Conservation (phyloP, 2,329 filamentous ascomycete species). For the Plenodomus lindquistii region DNA sequence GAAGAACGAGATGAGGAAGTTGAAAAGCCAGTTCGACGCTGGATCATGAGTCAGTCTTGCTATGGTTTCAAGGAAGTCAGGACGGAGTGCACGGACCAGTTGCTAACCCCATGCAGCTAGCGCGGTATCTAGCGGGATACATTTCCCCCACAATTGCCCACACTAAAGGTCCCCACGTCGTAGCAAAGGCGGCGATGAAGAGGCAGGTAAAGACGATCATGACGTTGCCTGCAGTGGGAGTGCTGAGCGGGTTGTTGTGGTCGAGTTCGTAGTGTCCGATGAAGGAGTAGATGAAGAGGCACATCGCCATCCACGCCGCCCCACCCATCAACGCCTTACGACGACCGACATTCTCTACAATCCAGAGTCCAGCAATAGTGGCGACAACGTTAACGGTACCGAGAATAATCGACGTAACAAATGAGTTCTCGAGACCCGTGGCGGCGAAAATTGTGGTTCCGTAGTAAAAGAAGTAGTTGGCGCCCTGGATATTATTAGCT, state of each 20-base stretch:
- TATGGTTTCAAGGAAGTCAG: too few species aligned
- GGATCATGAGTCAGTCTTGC: neutral
- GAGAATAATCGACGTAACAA: slow-evolving; percentile 54
- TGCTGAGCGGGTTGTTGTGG: slow-evolving; percentile 36
- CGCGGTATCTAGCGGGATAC: slow-evolving; percentile 63
- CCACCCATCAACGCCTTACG: slow-evolving; percentile 52
- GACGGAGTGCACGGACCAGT: neutral
- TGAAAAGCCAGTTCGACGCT: slow-evolving; percentile 52
- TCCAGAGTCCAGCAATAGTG: slow-evolving; percentile 51
- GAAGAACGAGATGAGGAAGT: slow-evolving; percentile 65
- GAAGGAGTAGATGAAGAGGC: slow-evolving; percentile 60
- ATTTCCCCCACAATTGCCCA: slow-evolving; percentile 72
- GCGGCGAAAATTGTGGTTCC: slow-evolving; percentile 52
- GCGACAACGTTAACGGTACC: slow-evolving; percentile 55
- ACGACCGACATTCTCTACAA: slow-evolving; percentile 54
- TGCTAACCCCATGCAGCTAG: slow-evolving; percentile 50
- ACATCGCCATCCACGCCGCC: slow-evolving; percentile 56
- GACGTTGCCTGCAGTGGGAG: slow-evolving; percentile 56
- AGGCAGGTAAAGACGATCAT: slow-evolving; percentile 72
- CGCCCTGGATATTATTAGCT: neutral
- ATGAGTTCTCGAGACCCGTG: slow-evolving; percentile 49
- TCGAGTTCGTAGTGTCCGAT: slow-evolving; percentile 51
- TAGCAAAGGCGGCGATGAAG: slow-evolving; percentile 68
- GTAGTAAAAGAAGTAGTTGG: slow-evolving; percentile 58
- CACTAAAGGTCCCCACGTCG: slow-evolving; percentile 71